Evolutionary conservation across 345 rosid genomes (phyloP), one percentile per base, ranked within the genome.

Genomic region (Cardiospermum halicacabum): DNA sequence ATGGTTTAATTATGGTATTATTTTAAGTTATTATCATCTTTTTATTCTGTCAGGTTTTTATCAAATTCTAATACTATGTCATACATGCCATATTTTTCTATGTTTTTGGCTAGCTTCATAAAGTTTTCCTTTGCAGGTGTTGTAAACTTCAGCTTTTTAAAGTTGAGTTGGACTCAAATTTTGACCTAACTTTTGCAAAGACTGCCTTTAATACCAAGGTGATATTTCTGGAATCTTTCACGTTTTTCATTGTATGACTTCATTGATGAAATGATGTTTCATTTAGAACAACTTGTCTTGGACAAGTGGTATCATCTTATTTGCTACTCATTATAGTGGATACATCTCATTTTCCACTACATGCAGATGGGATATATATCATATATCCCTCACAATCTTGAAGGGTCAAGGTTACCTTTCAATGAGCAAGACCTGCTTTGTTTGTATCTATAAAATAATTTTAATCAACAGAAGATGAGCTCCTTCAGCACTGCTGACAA

Each of bases 261-360:
- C 49, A 42, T n/a, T 49, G 50, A 49, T 39, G 60, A 12, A 25
- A 60, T 63, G 68, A 25, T 25, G 60, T 65, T 58, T 62, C 18
- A 24, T 56, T 10, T 12, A 50, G 54, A 58, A 15, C 32, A 61
- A 60, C 27, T 26, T 24, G 64, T 58, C 51, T 65, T 65, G 32
- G 45, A 57, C 53, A 69, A 66, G 77, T 68, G 77, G 78, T 21
- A 71, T 49, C 45, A 47, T 70, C 61, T 66, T 30, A 71, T 67
- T 66, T 53, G 71, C 68, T 64, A 54, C 25, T 50, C 36, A 27
- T 47, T 31, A 32, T 65, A 68, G 42, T 68, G 82, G 74, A 62
- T 59, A 58, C 71, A 68, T 11, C 40, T 65, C 82, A 73, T 37
- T 60, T 39, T 70, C 80, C 86, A 81, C 78, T 70, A 66, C 24